Evolutionary conservation across 352 stramenopile species (phyloP), one percentile per base, ranked within the genome.

Genomic region (Phytopythium helicoides): DNA sequence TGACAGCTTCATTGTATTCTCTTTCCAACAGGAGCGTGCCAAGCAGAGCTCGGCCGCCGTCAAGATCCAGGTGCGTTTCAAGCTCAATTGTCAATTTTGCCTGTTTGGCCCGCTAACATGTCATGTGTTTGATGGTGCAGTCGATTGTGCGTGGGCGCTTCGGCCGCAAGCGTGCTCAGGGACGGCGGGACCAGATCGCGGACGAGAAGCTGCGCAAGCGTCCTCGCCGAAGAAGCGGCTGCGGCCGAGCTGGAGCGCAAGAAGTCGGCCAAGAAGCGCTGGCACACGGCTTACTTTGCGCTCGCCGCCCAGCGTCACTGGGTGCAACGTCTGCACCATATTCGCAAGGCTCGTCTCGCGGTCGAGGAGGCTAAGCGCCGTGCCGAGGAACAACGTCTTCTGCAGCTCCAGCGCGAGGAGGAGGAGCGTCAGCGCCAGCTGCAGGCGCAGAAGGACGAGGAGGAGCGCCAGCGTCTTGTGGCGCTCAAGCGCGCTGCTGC

Each of bases 191-290:
- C 19, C 77, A 89, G 53, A 52, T 92, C 10, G 64, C 83, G 47
- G 85, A 95, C 53, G 85, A 85, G 16, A 87, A 86, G 55, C 62
- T 93, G 59, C 85, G 85, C 49, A 84, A 88, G 71, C 72, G 85
- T 14, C 52, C n/a, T 95, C n/a, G 52, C 69, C 10, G 73, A 89
- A 1, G 82, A 95, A 68, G 77, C 77, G n/a, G 77, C 76, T 25
- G 80, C 78, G n/a, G 48, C 64, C 2, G 63, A 76, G 40, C 54
- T 71, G 10, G 76, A 85, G 53, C 86, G 81, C 56, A 86, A 92
- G 64, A 73, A 92, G 56, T 87, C 75, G 22, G 83, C 85, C 22
- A 89, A 89, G 60, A 84, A 79, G 54, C 82, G 85, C 52, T 95
- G 85, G 85, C 66, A 85, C 15, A 74, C 74, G 23, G 75, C 80